Base-by-base conservation (phyloP, 345 rosid species). In the Salix koriyanagi region DNA sequence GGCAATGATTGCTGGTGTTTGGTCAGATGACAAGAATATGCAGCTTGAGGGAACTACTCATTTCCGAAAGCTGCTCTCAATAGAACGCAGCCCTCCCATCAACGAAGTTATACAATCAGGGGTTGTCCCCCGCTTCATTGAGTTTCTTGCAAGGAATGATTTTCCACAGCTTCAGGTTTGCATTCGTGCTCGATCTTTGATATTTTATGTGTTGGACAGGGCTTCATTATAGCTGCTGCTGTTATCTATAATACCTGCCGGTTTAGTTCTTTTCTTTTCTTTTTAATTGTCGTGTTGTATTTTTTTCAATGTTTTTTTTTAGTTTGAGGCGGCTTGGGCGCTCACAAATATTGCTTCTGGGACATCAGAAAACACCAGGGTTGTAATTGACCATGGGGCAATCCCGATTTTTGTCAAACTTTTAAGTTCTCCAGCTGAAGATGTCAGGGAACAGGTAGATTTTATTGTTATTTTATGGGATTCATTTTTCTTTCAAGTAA, bases 271-370 rank as follows among this genome's bases (percentile, higher is more conserved):
- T 10, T 39, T 41, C 44, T 13, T 25, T 52, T 61, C 2, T 25
- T 36, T 58, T 66, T 10, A 36, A 46, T n/a, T 39, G 19, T 70
- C 13, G 46, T 72, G 30, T 39, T 71, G 21, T 25, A 44, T 65
- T 13, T 39, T 66, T 68, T 71, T 71, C 3, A 5, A 32, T 3
- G 39, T 50, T 52, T 1, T 34, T 34, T 23, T 73, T 8, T 61
- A 81, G 83, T 76, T 76, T 36, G 83, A 76, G 77, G 83, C 83
- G 15, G 80, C 80, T 26, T 81, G 83, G 83, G 83, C 83, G 62
- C 65, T 81, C 26, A 76, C 80, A 19, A 73, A 72, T 37, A 81
- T 81, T 52, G 83, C 83, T 39, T 81, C 80, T 65, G 83, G 83
- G n/a, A 80, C 79, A 65, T 80, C 80, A 34, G 83, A 80, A n/a